Percentiles rank a stretch among this genome's conserved stretches.
phyloP scores from a whole-genome alignment of 2,329 filamentous ascomycete species.

The Fusarium poae region DNA sequence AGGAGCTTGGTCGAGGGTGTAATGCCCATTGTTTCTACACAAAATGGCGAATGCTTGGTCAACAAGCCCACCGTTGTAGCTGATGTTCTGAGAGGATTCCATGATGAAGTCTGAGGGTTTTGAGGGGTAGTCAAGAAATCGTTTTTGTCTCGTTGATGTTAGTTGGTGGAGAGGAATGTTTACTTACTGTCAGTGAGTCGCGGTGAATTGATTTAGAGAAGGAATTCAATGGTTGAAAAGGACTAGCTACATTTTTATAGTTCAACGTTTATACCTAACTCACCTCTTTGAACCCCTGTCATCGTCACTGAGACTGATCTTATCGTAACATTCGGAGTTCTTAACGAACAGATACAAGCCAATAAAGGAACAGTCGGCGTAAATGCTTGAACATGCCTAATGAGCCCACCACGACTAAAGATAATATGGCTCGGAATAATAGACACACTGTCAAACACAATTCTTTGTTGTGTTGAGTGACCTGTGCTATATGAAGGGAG shows the following conservation, averaged over 20 bases:
- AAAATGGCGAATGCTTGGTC: not conserved
- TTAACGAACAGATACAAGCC: accelerated
- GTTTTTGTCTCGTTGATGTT: not conserved
- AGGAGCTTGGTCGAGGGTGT: accelerated
- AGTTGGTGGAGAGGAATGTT: not conserved
- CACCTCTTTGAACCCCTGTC: not conserved
- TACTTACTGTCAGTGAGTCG: not conserved
- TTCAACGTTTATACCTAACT: no score
- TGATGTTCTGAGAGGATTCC: not conserved
- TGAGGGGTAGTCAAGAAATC: no score
- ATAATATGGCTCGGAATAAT: not conserved
- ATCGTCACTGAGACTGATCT: not conserved
- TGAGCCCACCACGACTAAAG: no score
- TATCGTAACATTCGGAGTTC: not conserved
- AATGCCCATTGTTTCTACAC: no score
- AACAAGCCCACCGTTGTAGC: not conserved
- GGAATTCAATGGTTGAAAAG: no score
- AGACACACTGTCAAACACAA: no score
- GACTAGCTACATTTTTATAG: not conserved
- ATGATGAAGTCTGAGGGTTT: not conserved
- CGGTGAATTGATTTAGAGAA: not conserved
- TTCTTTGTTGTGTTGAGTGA: accelerated
- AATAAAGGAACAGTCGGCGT: not conserved
- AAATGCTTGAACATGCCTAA: not conserved
- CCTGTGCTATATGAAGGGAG: no score